These are phyloP conservation scores for Populus hybrid DNA, from an alignment of 441 rosid species.

Conservation along the genomic window DNA sequence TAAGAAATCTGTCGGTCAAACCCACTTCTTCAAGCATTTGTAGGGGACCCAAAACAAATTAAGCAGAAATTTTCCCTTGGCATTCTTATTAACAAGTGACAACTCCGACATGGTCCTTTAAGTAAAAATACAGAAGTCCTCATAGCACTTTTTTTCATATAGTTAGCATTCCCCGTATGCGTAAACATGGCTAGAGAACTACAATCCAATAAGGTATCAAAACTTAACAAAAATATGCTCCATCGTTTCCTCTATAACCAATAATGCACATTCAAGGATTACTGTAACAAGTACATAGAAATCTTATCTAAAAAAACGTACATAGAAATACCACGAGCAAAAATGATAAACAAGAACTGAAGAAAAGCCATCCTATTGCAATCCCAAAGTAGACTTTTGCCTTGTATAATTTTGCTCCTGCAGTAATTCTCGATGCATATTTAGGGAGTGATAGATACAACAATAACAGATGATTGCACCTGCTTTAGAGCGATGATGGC, in stretches of 20 bases:
- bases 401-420: not conserved
- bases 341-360: not conserved
- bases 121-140: no score
- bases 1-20: no score
- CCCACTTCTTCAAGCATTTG: not conserved
- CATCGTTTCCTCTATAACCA: conserved; percentile 3
- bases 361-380: not conserved
- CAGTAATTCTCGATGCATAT: not conserved
- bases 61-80: not conserved
- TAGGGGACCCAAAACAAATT: not conserved
- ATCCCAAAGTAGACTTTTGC: not conserved
- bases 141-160: no score
- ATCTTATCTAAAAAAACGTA: not conserved
- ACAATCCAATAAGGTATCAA: not conserved
- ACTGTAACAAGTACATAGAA: conserved; percentile 9
- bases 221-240: not conserved
- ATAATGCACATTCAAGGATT: not conserved
- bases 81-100: not conserved
- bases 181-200: not conserved
- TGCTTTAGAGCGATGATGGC: not conserved
- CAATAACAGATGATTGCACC: conserved; percentile 12
- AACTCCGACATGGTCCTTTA: no score
- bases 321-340: not conserved
- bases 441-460: not conserved
- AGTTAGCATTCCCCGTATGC: not conserved